Evolutionary conservation across 306 rosid species (phyloP).

Genomic region (Arachis hypogaea): DNA sequence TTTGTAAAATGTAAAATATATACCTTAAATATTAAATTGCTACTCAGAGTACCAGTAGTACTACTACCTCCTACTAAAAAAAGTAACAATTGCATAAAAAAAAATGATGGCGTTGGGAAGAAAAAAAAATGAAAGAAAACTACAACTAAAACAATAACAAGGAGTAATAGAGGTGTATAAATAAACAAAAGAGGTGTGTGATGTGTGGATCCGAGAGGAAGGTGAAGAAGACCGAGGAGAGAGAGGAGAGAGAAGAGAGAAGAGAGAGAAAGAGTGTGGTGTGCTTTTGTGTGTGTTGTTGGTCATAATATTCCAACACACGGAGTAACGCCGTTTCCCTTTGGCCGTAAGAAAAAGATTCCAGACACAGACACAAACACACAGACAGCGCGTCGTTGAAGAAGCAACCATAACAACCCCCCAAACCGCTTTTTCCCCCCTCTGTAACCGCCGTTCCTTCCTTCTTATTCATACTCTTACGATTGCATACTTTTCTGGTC

Average conservation of each 20-base stretch:
- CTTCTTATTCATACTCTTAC: background rate
- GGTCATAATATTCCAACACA: background rate
- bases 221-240: too few relatives aligned
- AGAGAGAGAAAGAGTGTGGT: background rate
- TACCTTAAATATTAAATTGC: too few relatives aligned
- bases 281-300: background rate
- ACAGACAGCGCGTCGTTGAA: background rate
- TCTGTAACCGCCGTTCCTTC: background rate
- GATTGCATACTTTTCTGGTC: background rate
- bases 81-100: too few relatives aligned
- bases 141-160: too few relatives aligned
- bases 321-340: constrained; percentile 2
- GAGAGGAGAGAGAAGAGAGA: too few relatives aligned
- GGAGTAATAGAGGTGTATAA: background rate
- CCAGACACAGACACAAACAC: background rate
- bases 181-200: constrained; percentile 11
- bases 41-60: too few relatives aligned
- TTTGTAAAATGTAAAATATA: too few relatives aligned
- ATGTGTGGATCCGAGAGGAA: background rate
- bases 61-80: too few relatives aligned
- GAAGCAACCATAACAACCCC: background rate
- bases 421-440: background rate
- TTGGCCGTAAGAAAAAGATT: background rate
- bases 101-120: too few relatives aligned
- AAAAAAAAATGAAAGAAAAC: too few relatives aligned